Evolutionary conservation across 2,329 filamentous ascomycete genomes (phyloP), one percentile per base, ranked within the genome.

Genomic region (Paecilomyces sp.): DNA sequence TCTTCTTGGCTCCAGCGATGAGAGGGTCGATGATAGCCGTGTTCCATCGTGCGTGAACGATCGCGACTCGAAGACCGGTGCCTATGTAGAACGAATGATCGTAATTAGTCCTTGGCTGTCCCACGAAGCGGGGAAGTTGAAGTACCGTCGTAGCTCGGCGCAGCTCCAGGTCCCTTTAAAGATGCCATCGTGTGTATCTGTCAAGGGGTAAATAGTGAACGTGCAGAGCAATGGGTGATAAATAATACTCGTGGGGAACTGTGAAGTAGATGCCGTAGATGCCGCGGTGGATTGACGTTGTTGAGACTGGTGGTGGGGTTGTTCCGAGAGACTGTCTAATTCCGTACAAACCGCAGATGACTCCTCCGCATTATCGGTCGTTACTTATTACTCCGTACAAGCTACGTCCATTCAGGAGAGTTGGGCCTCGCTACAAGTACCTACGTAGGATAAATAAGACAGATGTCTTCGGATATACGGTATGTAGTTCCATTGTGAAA

Each of bases 41-140:
- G 80, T 99, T 99, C 94, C 94, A 99, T 70, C 94, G 88, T 61
- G 93, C 93, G 79, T 97, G 94, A 61, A 99, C 85, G 72, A 99
- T 97, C 72, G 90, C 93, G 73, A 99, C 88, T 72, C 94, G 91
- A 64, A 99, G 85, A 70, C 80, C 82, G 69, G 85, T 85, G 75
- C 90, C 89, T 76, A 57, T 11, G 56, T 25, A 41, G 25, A 18
- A 30, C 8, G 24, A 24, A 47, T 13, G 47, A 58, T 54, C 60
- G 55, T 51, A 13, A 55, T 55, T 25, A 34, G 25, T 28, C 25
- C 25, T 28, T 28, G 25, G 6, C 28, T 24, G 60, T 25, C 18
- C 36, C 54, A 24, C 30, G 47, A n/a, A 52, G 15, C 55, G 30
- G 41, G 28, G n/a, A 50, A 50, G 50, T 28, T 51, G 15, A 36